Evolutionary conservation across 2,329 filamentous ascomycete genomes (phyloP).

Genomic region (Fusarium albosuccineum): DNA sequence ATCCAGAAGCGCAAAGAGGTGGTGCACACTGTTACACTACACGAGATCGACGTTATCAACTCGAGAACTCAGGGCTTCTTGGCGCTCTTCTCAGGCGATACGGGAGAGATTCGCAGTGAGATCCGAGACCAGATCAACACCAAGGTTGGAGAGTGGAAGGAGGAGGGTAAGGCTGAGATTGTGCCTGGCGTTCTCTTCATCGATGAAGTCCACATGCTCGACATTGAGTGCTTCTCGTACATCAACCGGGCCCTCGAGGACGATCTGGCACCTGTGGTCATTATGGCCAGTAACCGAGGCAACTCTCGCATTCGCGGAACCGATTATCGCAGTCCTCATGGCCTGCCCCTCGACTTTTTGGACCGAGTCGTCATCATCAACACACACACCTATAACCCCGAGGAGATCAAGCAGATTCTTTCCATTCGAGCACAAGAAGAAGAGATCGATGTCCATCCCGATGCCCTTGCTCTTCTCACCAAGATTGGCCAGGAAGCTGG

Average conservation of each 20-base stretch:
- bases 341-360: slow-evolving; percentile 93
- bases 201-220: slow-evolving; percentile 99
- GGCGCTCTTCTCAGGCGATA: slow-evolving; percentile 97
- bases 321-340: slow-evolving; percentile 92
- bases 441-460: slow-evolving; percentile 90
- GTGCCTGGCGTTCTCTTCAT: slow-evolving; percentile 98
- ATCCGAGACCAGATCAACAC: slow-evolving; percentile 99
- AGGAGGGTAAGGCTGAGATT: slow-evolving; percentile 98
- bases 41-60: slow-evolving; percentile 99
- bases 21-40: slow-evolving; percentile 94
- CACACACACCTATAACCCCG: slow-evolving; percentile 84
- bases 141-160: slow-evolving; percentile 98
- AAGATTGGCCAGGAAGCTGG: slow-evolving; percentile 96
- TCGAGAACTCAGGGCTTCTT: slow-evolving; percentile 98
- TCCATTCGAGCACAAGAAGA: slow-evolving; percentile 95
- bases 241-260: slow-evolving; percentile 97
- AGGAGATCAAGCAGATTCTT: slow-evolving; percentile 93
- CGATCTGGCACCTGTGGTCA: slow-evolving; percentile 95
- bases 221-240: slow-evolving; percentile 99
- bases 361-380: slow-evolving; percentile 97
- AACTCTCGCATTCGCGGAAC: slow-evolving; percentile 93
- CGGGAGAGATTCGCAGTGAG: slow-evolving; percentile 96
- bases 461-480: slow-evolving; percentile 91
- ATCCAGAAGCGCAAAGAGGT: slow-evolving; percentile 97
- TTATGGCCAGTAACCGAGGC: slow-evolving; percentile 98